These are phyloP conservation scores for Pyrenula massariospora DNA, from an alignment of 495 filamentous ascomycete genomes.

Conservation along the genomic window DNA sequence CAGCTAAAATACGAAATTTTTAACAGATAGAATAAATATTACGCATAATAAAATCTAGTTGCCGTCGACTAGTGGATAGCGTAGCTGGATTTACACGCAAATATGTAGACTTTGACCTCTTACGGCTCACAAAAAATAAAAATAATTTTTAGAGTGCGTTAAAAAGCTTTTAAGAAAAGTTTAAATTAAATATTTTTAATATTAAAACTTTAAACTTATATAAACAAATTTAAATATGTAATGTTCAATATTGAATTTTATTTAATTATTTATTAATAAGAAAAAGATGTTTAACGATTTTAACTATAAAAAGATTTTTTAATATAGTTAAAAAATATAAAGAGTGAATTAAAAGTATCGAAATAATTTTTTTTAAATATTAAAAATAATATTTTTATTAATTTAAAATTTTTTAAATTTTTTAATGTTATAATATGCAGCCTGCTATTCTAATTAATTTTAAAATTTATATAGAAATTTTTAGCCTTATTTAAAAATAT, in stretches of 20 bases:
- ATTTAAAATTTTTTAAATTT: background rate
- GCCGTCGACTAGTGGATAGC: background rate
- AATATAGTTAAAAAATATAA: slow-evolving; percentile 2
- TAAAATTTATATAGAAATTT: slow-evolving; percentile 2
- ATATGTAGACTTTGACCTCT: background rate
- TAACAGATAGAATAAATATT: background rate
- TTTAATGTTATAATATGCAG: background rate
- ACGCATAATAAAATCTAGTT: background rate
- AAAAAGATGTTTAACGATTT: slow-evolving; percentile 1
- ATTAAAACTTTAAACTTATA: background rate
- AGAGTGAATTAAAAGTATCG: background rate
- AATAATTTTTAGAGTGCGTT: slow-evolving; percentile 1
- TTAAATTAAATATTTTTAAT: background rate
- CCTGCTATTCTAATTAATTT: slow-evolving; percentile 1
- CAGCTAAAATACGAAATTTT: slow-evolving; percentile 1
- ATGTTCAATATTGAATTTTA: slow-evolving; percentile 1
- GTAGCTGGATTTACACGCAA: background rate
- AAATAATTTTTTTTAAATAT: slow-evolving; percentile 1
- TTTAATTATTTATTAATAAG: slow-evolving; percentile 1
- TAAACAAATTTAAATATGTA: slow-evolving; percentile 2
- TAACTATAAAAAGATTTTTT: slow-evolving; percentile 5
- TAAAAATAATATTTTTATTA: slow-evolving; percentile 1
- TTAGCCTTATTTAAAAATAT: background rate
- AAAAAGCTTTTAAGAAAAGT: slow-evolving; percentile 2
- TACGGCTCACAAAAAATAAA: background rate